Percentiles rank a stretch among this genome's conserved stretches.
Conservation (phyloP, 345 rosid genomes). For the Psidium friedrichsthalianum region DNA sequence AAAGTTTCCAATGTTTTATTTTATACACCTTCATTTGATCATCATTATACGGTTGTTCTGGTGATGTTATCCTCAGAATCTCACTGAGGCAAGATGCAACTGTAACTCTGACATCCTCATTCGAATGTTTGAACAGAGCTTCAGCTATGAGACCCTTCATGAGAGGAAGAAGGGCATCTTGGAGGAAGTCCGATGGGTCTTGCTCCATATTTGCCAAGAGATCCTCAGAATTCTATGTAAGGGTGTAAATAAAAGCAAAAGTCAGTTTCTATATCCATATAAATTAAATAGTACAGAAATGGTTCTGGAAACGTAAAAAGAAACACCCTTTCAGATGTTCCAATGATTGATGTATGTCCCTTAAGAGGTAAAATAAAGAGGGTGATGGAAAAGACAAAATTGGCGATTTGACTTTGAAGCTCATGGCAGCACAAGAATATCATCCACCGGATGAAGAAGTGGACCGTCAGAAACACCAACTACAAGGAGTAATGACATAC, state of each 20-base stretch:
- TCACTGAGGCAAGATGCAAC: constrained; percentile 69
- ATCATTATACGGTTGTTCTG: constrained; percentile 59
- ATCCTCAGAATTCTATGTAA: constrained; percentile 36
- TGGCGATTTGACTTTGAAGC: neutral
- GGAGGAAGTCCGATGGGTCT: constrained; percentile 35
- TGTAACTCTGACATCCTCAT: constrained; percentile 43
- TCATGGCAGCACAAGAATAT: neutral
- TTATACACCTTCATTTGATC: constrained; percentile 54
- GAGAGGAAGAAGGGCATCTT: constrained; percentile 33
- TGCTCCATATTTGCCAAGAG: constrained; percentile 52
- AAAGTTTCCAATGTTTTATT: neutral
- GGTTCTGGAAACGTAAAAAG: neutral
- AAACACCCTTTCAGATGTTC: neutral
- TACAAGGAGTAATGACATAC: neutral
- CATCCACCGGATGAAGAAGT: neutral
- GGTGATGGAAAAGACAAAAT: neutral
- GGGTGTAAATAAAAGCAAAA: constrained; percentile 1
- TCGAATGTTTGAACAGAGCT: constrained; percentile 40
- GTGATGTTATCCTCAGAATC: constrained; percentile 73
- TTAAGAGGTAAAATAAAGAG: neutral
- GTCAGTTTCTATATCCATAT: neutral
- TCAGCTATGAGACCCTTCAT: constrained; percentile 47
- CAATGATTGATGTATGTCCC: neutral
- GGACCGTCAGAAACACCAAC: neutral
- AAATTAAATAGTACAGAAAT: neutral